Evolutionary conservation across 495 filamentous ascomycete species (phyloP).

Genomic region (Aspergillus steynii): DNA sequence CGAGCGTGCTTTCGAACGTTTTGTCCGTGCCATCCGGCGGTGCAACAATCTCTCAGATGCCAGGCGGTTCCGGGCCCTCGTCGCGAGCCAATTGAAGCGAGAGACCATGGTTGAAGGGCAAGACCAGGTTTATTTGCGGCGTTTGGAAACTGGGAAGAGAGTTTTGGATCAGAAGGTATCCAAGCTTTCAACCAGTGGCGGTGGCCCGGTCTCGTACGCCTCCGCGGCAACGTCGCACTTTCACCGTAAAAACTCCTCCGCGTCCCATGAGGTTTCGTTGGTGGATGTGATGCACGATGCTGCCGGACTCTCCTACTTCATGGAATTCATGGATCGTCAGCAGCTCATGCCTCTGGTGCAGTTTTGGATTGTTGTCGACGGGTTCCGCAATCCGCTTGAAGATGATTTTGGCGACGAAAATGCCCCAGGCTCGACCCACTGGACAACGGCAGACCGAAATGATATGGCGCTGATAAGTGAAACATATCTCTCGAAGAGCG

Average conservation of each 20-base stretch:
- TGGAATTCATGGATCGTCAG: slow-evolving; percentile 98
- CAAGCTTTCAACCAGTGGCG: slow-evolving; percentile 69
- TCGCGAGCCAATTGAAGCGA: slow-evolving; percentile 87
- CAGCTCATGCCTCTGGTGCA: slow-evolving; percentile 86
- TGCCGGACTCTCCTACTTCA: slow-evolving; percentile 92
- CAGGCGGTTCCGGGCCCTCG: slow-evolving; percentile 83
- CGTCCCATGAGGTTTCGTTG: slow-evolving; percentile 69
- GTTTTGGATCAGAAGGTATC: slow-evolving; percentile 88
- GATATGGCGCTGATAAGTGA: slow-evolving; percentile 90
- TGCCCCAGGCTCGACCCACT: slow-evolving; percentile 61
- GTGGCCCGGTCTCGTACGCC: slow-evolving; percentile 37
- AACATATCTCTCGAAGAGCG: slow-evolving; percentile 78
- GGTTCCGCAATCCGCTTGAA: slow-evolving; percentile 93
- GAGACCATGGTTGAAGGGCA: slow-evolving; percentile 76
- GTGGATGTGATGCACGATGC: slow-evolving; percentile 83
- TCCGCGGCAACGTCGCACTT: slow-evolving; percentile 37
- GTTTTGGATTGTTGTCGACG: slow-evolving; percentile 98
- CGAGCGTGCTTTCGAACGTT: slow-evolving; percentile 91
- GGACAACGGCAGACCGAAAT: slow-evolving; percentile 81
- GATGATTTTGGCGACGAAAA: slow-evolving; percentile 76
- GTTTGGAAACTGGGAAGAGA: slow-evolving; percentile 87
- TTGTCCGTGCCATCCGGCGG: slow-evolving; percentile 85
- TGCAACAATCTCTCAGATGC: slow-evolving; percentile 94
- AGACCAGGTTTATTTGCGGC: slow-evolving; percentile 81
- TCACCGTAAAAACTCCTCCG: slow-evolving; percentile 46